Evolutionary conservation across 202 grass and related monocot species (phyloP).

Genomic region (Hordeum pubiflorum): DNA sequence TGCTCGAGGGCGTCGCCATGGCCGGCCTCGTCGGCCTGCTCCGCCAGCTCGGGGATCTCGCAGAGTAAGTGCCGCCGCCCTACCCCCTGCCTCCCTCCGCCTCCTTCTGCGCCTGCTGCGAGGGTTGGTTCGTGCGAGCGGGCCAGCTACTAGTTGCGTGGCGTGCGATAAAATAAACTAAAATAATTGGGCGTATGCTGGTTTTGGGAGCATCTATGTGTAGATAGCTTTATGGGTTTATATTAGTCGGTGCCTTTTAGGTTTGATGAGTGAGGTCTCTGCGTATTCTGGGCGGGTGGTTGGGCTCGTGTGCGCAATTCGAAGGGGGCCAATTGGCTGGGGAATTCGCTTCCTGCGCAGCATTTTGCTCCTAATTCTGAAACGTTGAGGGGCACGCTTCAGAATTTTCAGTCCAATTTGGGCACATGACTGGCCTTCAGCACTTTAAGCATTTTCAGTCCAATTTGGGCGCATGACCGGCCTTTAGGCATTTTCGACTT

Average conservation of each 20-base stretch:
- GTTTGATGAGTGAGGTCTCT: not conserved
- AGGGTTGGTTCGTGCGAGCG: not conserved
- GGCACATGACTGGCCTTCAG: too few relatives aligned
- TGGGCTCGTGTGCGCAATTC: not conserved
- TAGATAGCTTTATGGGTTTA: not conserved
- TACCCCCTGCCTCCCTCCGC: too few relatives aligned
- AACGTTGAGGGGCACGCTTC: not conserved
- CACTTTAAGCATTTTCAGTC: not conserved
- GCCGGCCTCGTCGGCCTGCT: constrained; percentile 81
- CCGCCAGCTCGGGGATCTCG: constrained; percentile 92
- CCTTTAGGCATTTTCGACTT: not conserved
- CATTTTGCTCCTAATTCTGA: not conserved
- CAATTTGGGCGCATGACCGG: not conserved
- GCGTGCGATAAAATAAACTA: not conserved
- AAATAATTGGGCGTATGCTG: not conserved
- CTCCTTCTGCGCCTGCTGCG: too few relatives aligned
- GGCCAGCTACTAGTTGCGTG: too few relatives aligned
- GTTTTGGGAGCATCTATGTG: not conserved
- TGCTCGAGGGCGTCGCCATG: constrained; percentile 97
- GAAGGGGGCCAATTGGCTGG: not conserved
- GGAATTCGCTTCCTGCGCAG: not conserved
- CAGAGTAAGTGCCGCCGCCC: constrained; percentile 46
- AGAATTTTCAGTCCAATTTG: not conserved
- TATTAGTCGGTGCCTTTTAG: not conserved
- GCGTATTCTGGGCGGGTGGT: not conserved